A percentile compares a stretch with the other conserved stretches of the same genome.
Conservation (phyloP, 805 yeast genomes). For the Candida fluviatilis region DNA sequence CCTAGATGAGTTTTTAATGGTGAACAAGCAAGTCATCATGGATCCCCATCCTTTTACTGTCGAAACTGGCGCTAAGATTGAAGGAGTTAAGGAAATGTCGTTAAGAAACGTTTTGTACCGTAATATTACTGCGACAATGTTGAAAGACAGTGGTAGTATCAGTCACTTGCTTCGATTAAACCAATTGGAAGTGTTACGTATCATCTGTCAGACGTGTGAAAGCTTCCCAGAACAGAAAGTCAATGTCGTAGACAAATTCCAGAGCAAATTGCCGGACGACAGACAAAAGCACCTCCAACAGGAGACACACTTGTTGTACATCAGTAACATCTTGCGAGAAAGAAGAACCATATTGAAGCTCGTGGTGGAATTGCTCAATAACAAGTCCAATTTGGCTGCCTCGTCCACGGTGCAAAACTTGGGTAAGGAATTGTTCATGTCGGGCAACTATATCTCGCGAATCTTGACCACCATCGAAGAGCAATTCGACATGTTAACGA, state of each 20-base stretch:
- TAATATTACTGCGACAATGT: conserved; percentile 27
- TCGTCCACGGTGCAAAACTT: conserved; percentile 31
- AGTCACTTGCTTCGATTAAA: conserved; percentile 37
- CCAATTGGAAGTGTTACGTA: conserved; percentile 44
- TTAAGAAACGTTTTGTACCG: conserved; percentile 40
- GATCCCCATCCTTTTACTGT: conserved; percentile 28
- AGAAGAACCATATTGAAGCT: conserved; percentile 46
- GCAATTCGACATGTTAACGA: conserved; percentile 9
- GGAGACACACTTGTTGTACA: conserved; percentile 30
- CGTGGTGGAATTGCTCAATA: conserved; percentile 43
- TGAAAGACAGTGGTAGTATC: conserved; percentile 38
- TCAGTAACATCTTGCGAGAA: conserved; percentile 44
- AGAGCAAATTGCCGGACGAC: conserved; percentile 32
- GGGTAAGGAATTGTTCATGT: conserved; percentile 35
- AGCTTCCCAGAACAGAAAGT: conserved; percentile 32
- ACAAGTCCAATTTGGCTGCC: conserved; percentile 26
- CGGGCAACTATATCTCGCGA: conserved; percentile 22
- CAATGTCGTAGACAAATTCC: conserved; percentile 18
- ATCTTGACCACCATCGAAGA: conserved; percentile 15
- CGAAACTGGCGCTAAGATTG: background rate
- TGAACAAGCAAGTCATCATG: conserved; percentile 26
- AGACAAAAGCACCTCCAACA: conserved; percentile 23
- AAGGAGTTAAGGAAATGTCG: conserved; percentile 23
- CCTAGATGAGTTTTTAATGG: conserved; percentile 35
- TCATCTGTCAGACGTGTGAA: conserved; percentile 37